Conservation (phyloP, 1,284 basidiomycete genomes). For the Austroboletus rostrupii region DNA sequence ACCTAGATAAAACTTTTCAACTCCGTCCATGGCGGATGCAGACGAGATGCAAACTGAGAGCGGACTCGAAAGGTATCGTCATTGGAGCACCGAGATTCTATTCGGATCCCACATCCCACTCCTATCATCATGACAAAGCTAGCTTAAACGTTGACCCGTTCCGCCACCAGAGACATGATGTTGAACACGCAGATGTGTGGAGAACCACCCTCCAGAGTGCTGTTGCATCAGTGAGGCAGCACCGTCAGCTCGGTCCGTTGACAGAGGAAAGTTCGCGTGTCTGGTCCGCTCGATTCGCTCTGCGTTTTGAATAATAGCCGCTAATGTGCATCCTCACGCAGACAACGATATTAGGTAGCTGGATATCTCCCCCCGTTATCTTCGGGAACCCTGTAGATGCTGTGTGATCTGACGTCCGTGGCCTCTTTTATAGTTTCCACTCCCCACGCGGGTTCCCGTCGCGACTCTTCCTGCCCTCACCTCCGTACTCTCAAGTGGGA, state of each 20-base stretch:
- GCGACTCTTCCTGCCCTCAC: constrained; percentile 13
- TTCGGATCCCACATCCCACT: background rate
- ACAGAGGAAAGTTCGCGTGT: background rate
- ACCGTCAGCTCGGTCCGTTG: background rate
- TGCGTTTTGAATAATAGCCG: constrained; percentile 12
- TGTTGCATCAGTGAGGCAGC: constrained; percentile 1
- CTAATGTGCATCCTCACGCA: constrained; percentile 5
- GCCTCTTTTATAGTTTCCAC: constrained; percentile 27
- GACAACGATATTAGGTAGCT: constrained; percentile 13
- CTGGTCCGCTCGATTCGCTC: constrained; percentile 8
- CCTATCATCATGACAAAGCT: background rate
- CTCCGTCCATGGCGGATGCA: constrained; percentile 30
- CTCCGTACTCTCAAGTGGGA: constrained; percentile 6
- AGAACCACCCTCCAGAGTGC: constrained; percentile 1
- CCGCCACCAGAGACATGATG: background rate
- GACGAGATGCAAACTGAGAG: constrained; percentile 13
- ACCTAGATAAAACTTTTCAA: constrained; percentile 5
- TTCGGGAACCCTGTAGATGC: constrained; percentile 25
- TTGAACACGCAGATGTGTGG: background rate
- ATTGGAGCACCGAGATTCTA: background rate
- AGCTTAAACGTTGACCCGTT: background rate
- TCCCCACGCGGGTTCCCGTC: constrained; percentile 2
- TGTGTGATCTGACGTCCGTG: constrained; percentile 21
- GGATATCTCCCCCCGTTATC: constrained; percentile 20
- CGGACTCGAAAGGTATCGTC: background rate